Percentiles rank a stretch among this genome's conserved stretches.
Evolutionary conservation across 202 grass and related monocot species (phyloP).

Genomic region (Setaria viridis): DNA sequence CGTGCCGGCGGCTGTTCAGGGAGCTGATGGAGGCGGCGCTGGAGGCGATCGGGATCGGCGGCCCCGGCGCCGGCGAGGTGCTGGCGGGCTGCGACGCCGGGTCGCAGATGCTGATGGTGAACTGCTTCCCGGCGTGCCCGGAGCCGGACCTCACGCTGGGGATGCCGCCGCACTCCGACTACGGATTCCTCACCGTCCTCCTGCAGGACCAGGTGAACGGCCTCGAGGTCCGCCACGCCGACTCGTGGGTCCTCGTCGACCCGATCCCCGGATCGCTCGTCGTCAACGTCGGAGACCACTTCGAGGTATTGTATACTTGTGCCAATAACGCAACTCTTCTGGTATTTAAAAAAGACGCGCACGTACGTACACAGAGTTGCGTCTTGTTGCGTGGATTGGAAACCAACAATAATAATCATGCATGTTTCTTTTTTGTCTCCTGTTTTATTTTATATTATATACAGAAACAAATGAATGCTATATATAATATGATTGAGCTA

Average conservation of each 20-base stretch:
- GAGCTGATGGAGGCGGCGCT: conserved; percentile 63
- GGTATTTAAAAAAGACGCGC: not conserved
- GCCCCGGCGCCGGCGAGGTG: not conserved
- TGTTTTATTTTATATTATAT: not conserved
- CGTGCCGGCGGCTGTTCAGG: conserved; percentile 48
- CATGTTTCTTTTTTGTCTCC: not conserved
- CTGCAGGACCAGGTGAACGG: conserved; percentile 70
- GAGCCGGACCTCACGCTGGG: conserved; percentile 73
- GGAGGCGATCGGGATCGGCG: conserved; percentile 24
- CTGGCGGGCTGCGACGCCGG: conserved; percentile 52
- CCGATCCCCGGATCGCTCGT: conserved; percentile 46
- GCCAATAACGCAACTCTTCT: not conserved
- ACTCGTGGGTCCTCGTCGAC: conserved; percentile 60
- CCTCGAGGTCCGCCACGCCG: conserved; percentile 53
- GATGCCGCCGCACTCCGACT: conserved; percentile 87
- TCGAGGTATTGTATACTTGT: conserved; percentile 47
- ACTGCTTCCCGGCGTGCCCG: conserved; percentile 71
- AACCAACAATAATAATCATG: not conserved
- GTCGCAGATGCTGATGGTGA: conserved; percentile 62
- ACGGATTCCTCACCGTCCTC: conserved; percentile 71
- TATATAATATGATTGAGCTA: not conserved
- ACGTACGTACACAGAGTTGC: not conserved
- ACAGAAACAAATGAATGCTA: not conserved
- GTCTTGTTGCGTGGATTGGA: not conserved
- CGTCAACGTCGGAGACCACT: conserved; percentile 79